phyloP scores from a whole-genome alignment of 139 green algal species.

The Volvox africanus region DNA sequence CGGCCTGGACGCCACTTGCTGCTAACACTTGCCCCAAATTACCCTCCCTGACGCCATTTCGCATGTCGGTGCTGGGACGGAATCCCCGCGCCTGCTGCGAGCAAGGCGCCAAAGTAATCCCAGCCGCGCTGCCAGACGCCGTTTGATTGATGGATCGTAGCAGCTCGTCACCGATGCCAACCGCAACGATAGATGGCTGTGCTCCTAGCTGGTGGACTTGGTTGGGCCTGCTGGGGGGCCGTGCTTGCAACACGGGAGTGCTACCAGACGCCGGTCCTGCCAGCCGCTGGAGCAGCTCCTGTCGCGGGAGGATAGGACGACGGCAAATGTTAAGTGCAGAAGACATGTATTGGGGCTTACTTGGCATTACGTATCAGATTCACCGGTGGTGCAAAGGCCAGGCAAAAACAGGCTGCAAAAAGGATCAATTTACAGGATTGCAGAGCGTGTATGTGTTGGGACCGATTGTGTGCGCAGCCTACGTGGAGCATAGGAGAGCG shows the following conservation, averaged over 20 bases:
- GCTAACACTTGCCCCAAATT: background rate
- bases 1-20: background rate
- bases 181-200: background rate
- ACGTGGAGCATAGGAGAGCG: no score
- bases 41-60: background rate
- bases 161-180: background rate
- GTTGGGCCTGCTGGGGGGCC: background rate
- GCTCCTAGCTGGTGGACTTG: background rate
- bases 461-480: no score
- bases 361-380: no score
- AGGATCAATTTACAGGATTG: no score
- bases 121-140: background rate
- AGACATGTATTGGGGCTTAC: no score
- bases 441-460: no score
- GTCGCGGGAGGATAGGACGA: background rate
- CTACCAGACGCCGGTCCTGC: background rate
- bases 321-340: no score
- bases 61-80: no score
- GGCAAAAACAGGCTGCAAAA: no score
- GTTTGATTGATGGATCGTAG: background rate
- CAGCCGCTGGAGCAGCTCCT: constrained; percentile 10
- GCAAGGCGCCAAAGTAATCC: background rate
- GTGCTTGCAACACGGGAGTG: background rate
- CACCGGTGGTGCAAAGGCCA: no score
- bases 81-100: background rate